Conservation (phyloP, 805 yeast genomes). For the Zygotorulaspora chibaensis region DNA sequence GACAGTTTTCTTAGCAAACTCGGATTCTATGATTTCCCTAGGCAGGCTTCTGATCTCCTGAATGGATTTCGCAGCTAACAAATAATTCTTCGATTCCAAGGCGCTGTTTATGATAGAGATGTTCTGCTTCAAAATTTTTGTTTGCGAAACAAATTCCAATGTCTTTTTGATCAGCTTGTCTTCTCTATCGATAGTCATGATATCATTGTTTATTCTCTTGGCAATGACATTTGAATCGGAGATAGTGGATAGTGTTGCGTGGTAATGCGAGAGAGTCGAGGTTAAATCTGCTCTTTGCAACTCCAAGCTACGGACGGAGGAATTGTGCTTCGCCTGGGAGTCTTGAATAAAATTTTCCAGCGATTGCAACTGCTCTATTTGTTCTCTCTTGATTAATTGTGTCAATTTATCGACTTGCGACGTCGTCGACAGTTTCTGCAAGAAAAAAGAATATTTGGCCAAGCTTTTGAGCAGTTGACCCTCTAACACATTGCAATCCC, state of each 20-base stretch:
- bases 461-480: slow-evolving; percentile 27
- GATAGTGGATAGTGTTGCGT: slow-evolving; percentile 50
- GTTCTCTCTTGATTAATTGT: slow-evolving; percentile 21
- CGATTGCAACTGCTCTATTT: slow-evolving; percentile 11
- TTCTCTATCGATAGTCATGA: slow-evolving; percentile 66
- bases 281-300: slow-evolving; percentile 61
- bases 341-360: slow-evolving; percentile 22
- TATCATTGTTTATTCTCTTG: slow-evolving; percentile 59
- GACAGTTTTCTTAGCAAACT: slow-evolving; percentile 72
- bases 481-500: slow-evolving; percentile 17
- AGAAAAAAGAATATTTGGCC: slow-evolving; percentile 26
- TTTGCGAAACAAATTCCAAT: slow-evolving; percentile 57
- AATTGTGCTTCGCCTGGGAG: slow-evolving; percentile 25
- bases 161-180: slow-evolving; percentile 60
- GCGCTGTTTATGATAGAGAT: slow-evolving; percentile 65
- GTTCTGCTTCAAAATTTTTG: slow-evolving; percentile 60
- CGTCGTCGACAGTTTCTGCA: slow-evolving; percentile 28
- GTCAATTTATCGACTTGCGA: slow-evolving; percentile 30
- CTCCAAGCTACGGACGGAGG: slow-evolving; percentile 45
- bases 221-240: slow-evolving; percentile 64
- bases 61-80: slow-evolving; percentile 70
- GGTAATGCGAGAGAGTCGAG: slow-evolving; percentile 53
- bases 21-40: slow-evolving; percentile 48
- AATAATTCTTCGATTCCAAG: slow-evolving; percentile 59
- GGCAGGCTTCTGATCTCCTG: slow-evolving; percentile 52